phyloP scores from a whole-genome alignment of 768 basidiomycete genomes.

The Leccinum obscurum region DNA sequence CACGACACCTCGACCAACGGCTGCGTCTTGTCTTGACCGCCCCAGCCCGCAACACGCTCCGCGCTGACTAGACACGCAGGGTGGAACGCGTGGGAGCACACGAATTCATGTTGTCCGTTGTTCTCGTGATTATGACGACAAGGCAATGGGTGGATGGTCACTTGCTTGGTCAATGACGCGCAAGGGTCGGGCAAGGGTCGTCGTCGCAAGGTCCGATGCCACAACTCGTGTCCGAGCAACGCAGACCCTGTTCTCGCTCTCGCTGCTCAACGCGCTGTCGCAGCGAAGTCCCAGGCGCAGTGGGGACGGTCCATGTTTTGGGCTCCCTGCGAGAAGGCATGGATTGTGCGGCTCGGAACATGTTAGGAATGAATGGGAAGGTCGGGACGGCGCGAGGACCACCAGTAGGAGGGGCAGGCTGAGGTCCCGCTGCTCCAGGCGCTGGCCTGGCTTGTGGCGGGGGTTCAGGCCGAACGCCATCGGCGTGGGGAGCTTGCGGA shows the following conservation, averaged over 20 bases:
- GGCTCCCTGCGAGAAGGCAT: constrained; percentile 37
- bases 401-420: constrained; percentile 1
- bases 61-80: constrained; percentile 67
- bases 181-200: constrained; percentile 48
- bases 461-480: constrained; percentile 2
- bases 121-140: constrained; percentile 11
- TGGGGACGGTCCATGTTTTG: constrained; percentile 57
- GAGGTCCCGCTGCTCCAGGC: constrained; percentile 10
- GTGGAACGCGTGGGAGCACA: constrained; percentile 72
- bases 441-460: constrained; percentile 11
- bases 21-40: constrained; percentile 44
- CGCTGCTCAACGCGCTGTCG: constrained; percentile 72
- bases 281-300: constrained; percentile 66
- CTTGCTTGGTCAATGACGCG: constrained; percentile 20
- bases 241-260: constrained; percentile 69
- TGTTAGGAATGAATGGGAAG: constrained; percentile 20
- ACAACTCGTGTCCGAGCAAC: constrained; percentile 73
- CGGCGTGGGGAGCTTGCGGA: neutral
- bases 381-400: constrained; percentile 18
- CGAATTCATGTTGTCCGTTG: constrained; percentile 13
- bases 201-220: constrained; percentile 76
- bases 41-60: constrained; percentile 65
- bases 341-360: constrained; percentile 25
- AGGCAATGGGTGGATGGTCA: constrained; percentile 25
- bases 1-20: constrained; percentile 66